Conservation (phyloP, 164 flowering plant genomes). For the Stephania cephalantha region DNA sequence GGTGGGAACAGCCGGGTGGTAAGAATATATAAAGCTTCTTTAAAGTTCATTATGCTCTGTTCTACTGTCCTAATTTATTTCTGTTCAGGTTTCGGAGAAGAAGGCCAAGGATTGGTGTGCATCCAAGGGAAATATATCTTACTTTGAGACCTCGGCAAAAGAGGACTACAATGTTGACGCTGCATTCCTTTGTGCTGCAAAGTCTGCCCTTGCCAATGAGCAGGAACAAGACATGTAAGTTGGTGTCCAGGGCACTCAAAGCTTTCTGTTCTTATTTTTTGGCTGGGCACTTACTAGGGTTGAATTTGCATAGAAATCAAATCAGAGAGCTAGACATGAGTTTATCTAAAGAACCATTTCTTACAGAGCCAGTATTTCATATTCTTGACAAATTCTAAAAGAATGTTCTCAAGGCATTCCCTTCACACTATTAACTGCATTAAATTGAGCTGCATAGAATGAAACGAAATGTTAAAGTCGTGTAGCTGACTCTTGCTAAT, state of each 20-base stretch:
- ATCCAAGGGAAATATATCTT: slow-evolving; percentile 84
- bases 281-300: neutral
- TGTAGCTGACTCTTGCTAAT: too few species aligned
- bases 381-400: too few species aligned
- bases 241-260: neutral
- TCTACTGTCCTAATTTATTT: slow-evolving; percentile 3
- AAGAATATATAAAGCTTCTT: slow-evolving; percentile 16
- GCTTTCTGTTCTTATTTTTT: neutral
- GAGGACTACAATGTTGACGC: slow-evolving; percentile 88
- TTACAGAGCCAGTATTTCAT: neutral
- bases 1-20: slow-evolving; percentile 99
- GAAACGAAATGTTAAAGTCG: too few species aligned
- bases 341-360: neutral
- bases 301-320: neutral
- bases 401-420: too few species aligned
- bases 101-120: slow-evolving; percentile 95
- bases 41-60: neutral
- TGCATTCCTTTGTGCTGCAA: slow-evolving; percentile 80
- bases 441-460: too few species aligned
- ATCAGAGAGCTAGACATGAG: neutral
- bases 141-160: slow-evolving; percentile 93
- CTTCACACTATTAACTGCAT: too few species aligned
- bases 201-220: slow-evolving; percentile 58
- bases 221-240: slow-evolving; percentile 88
- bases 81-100: slow-evolving; percentile 82